phyloP scores from a whole-genome alignment of 2,329 filamentous ascomycete species.

The Sporothrix sp. region DNA sequence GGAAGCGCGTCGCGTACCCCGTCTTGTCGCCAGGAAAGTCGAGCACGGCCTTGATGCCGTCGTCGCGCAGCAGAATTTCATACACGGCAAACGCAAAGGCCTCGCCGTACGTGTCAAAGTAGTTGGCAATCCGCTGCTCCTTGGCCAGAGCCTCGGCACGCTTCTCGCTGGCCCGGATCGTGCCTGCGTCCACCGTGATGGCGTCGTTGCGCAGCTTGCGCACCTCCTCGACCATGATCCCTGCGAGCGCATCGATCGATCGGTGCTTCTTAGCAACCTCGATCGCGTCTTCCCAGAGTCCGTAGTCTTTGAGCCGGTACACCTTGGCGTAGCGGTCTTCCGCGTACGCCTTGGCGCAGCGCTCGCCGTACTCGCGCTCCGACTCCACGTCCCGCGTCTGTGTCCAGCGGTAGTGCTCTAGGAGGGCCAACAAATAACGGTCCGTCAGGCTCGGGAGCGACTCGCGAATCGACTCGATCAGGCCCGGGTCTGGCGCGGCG shows the following conservation, averaged over 20 bases:
- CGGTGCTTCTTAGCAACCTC: constrained; percentile 48
- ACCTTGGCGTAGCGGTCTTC: constrained; percentile 43
- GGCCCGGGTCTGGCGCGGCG: constrained; percentile 26
- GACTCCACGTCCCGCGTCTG: constrained; percentile 35
- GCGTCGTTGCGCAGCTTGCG: constrained; percentile 31
- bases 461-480: constrained; percentile 37
- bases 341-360: constrained; percentile 39
- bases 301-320: constrained; percentile 42
- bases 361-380: constrained; percentile 32
- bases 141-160: constrained; percentile 36
- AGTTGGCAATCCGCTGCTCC: constrained; percentile 36
- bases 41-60: constrained; percentile 58
- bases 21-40: constrained; percentile 59
- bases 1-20: constrained; percentile 65
- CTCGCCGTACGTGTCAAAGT: constrained; percentile 56
- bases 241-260: constrained; percentile 45
- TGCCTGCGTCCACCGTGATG: constrained; percentile 25
- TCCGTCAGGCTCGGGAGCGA: constrained; percentile 44
- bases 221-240: constrained; percentile 46
- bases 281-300: constrained; percentile 49
- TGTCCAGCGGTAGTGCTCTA: constrained; percentile 44
- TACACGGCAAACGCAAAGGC: constrained; percentile 70
- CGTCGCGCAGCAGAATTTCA: constrained; percentile 60
- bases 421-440: constrained; percentile 43
- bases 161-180: constrained; percentile 30